Evolutionary conservation across 768 basidiomycete genomes (phyloP).

Genomic region (Lactarius hengduanensis): DNA sequence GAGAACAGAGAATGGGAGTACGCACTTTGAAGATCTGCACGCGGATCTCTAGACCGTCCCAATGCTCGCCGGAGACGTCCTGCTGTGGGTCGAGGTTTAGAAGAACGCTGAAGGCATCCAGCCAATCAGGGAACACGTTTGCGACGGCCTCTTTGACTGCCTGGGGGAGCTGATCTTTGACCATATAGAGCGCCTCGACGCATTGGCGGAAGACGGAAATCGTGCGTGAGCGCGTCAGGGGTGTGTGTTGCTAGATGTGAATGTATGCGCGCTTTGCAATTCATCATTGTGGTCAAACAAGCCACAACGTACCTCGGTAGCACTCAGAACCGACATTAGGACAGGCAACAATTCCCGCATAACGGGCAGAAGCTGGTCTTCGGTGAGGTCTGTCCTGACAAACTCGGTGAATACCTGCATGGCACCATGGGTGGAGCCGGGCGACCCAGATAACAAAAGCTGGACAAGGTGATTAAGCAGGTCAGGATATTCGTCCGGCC

Average conservation of each 20-base stretch:
- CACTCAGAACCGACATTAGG: constrained; percentile 75
- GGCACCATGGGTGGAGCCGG: constrained; percentile 86
- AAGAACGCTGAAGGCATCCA: constrained; percentile 84
- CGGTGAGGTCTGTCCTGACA: constrained; percentile 87
- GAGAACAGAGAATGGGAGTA: background rate
- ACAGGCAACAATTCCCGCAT: constrained; percentile 88
- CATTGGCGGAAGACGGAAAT: constrained; percentile 91
- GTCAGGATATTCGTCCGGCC: constrained; percentile 95
- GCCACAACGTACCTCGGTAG: constrained; percentile 54
- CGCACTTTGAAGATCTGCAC: constrained; percentile 84
- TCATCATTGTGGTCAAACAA: constrained; percentile 13
- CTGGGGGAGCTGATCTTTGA: constrained; percentile 88
- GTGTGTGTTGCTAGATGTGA: constrained; percentile 57
- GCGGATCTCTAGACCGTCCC: constrained; percentile 80
- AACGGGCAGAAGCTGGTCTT: constrained; percentile 92
- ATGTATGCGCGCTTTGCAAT: background rate
- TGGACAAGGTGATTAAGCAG: constrained; percentile 73
- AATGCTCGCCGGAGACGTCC: constrained; percentile 63
- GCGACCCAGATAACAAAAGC: constrained; percentile 69
- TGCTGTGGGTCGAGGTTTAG: constrained; percentile 59
- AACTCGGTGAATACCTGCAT: constrained; percentile 97
- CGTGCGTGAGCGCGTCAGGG: constrained; percentile 80
- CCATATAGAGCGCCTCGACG: constrained; percentile 87
- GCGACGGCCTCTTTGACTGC: constrained; percentile 80
- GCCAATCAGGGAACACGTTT: constrained; percentile 83